These are phyloP conservation scores for Diversispora eburnea DNA, from an alignment of 192 early-diverging fungal genomes.

Conservation along the genomic window DNA sequence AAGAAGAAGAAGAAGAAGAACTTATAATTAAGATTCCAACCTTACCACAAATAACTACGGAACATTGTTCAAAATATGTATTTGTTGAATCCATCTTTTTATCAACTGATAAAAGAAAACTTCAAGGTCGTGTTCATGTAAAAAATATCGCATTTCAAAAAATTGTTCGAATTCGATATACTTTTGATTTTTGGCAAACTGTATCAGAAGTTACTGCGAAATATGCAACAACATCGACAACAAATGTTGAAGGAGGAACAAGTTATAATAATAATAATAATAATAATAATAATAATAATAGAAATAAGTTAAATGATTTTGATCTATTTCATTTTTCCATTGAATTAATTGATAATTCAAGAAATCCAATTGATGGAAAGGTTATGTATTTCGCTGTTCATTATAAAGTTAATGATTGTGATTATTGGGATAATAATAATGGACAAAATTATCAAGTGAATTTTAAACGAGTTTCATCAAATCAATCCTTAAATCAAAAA, in stretches of 20 bases:
- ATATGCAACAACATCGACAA: slow-evolving; percentile 36
- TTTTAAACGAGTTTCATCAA: slow-evolving; percentile 34
- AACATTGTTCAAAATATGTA: slow-evolving; percentile 41
- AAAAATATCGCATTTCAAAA: slow-evolving; percentile 88
- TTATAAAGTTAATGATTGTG: slow-evolving; percentile 65
- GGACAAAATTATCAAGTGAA: slow-evolving; percentile 79
- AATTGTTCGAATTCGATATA: slow-evolving; percentile 72
- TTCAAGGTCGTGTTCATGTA: slow-evolving; percentile 69
- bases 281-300: too few species aligned
- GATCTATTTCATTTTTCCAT: slow-evolving; percentile 74
- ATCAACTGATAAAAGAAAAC: slow-evolving; percentile 47
- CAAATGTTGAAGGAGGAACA: slow-evolving; percentile 46
- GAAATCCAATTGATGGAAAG: slow-evolving; percentile 37
- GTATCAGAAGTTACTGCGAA: slow-evolving; percentile 60
- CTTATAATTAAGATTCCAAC: slow-evolving; percentile 37
- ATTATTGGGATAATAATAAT: slow-evolving; percentile 95
- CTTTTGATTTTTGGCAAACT: slow-evolving; percentile 79
- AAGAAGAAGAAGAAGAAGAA: slow-evolving; percentile 30
- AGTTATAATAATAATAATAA: slow-evolving; percentile 37
- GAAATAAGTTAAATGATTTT: not conserved
- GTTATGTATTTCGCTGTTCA: slow-evolving; percentile 60
- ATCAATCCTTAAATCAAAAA: slow-evolving; percentile 30
- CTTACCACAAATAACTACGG: slow-evolving; percentile 32
- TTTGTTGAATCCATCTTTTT: slow-evolving; percentile 55
- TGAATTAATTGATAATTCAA: slow-evolving; percentile 50